Evolutionary conservation across 768 basidiomycete species (phyloP).

Genomic region (Chalciporus sphaerocephalus): DNA sequence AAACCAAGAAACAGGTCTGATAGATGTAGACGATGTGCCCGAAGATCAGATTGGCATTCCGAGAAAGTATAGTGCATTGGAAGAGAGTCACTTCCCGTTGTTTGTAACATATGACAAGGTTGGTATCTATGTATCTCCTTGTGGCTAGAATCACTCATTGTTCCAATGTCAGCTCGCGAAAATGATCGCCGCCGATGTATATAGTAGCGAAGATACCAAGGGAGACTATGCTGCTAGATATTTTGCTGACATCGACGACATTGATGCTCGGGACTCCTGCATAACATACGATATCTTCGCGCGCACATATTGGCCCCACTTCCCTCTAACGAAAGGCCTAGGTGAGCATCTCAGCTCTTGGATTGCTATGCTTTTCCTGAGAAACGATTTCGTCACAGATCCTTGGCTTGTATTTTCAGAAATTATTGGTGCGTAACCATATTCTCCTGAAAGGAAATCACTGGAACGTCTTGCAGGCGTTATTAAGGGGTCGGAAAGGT

Average conservation of each 20-base stretch:
- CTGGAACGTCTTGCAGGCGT: constrained; percentile 37
- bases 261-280: constrained; percentile 18
- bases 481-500: constrained; percentile 63
- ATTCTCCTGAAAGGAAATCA: background rate
- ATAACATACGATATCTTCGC: constrained; percentile 49
- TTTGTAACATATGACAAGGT: constrained; percentile 67
- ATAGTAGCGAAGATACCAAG: constrained; percentile 4
- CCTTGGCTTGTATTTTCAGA: constrained; percentile 61
- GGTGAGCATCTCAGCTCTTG: constrained; percentile 34
- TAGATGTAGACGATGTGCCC: constrained; percentile 38
- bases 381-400: constrained; percentile 35
- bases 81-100: constrained; percentile 61
- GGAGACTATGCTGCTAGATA: constrained; percentile 4
- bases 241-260: constrained; percentile 16
- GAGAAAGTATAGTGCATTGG: constrained; percentile 47
- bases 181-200: constrained; percentile 27
- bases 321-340: constrained; percentile 51
- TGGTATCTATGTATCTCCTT: constrained; percentile 7
- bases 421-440: constrained; percentile 47
- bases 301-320: constrained; percentile 55
- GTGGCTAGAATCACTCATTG: background rate
- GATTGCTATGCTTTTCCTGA: background rate
- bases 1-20: constrained; percentile 24
- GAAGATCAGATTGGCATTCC: constrained; percentile 34
- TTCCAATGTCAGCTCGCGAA: constrained; percentile 14